Conservation (phyloP, 2,329 filamentous ascomycete genomes). For the Orbilia oligospora region DNA sequence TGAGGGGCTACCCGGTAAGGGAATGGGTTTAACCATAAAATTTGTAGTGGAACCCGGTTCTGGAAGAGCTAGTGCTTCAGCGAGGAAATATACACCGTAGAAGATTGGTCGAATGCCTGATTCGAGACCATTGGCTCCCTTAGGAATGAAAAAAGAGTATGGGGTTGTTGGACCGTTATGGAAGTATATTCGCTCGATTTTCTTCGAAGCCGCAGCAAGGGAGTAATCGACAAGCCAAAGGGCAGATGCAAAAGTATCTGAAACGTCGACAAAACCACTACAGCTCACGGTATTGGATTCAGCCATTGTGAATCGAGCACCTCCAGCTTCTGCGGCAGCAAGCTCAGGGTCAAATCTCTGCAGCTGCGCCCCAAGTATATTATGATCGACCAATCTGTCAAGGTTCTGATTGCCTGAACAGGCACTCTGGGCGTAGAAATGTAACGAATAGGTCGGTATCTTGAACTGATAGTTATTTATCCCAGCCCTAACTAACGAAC, state of each 20-base stretch:
- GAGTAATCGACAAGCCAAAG: slow-evolving; percentile 67
- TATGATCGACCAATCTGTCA: slow-evolving; percentile 34
- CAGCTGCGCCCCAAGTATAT: slow-evolving; percentile 61
- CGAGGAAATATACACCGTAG: slow-evolving; percentile 50
- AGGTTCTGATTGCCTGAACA: slow-evolving; percentile 30
- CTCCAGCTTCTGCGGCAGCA: slow-evolving; percentile 33
- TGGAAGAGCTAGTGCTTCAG: slow-evolving; percentile 45
- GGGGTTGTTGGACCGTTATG: slow-evolving; percentile 62
- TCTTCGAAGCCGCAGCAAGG: slow-evolving; percentile 67
- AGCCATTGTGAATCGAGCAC: slow-evolving; percentile 65
- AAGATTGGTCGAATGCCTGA: slow-evolving; percentile 39
- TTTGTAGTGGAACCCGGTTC: slow-evolving; percentile 34
- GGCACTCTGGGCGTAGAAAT: slow-evolving; percentile 52
- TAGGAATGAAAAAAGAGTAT: slow-evolving; percentile 51
- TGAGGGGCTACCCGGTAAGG: slow-evolving; percentile 2
- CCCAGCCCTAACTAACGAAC: slow-evolving; percentile 17
- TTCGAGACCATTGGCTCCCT: background rate
- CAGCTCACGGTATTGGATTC: slow-evolving; percentile 69
- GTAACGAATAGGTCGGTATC: slow-evolving; percentile 41
- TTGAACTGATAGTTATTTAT: slow-evolving; percentile 39
- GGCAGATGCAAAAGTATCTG: slow-evolving; percentile 68
- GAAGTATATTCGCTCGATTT: slow-evolving; percentile 66
- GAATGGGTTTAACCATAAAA: slow-evolving; percentile 38
- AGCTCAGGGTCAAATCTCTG: slow-evolving; percentile 63
- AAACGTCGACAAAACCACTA: slow-evolving; percentile 67